These are phyloP conservation scores for Yamadazyma dendronema DNA, from an alignment of 1,139 yeast genomes.

Conservation along the genomic window DNA sequence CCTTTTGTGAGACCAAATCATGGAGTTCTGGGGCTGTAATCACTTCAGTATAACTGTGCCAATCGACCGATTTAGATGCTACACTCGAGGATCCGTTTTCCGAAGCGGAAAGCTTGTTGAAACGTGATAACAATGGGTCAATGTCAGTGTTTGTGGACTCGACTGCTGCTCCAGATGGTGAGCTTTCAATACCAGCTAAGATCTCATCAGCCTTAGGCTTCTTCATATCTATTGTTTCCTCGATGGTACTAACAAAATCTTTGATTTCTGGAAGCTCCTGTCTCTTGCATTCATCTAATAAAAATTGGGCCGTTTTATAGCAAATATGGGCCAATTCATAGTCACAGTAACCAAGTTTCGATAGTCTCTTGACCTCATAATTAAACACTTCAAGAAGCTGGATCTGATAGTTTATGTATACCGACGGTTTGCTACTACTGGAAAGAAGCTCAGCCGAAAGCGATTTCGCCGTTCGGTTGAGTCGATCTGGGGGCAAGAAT, in stretches of 20 bases:
- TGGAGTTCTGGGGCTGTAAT: constrained; percentile 27
- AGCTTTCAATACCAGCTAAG: background rate
- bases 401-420: constrained; percentile 26
- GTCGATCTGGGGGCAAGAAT: constrained; percentile 3
- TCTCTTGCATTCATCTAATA: constrained; percentile 17
- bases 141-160: too few relatives aligned
- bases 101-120: constrained; percentile 13
- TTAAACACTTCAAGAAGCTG: constrained; percentile 35
- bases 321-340: constrained; percentile 36
- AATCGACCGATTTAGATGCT: constrained; percentile 1
- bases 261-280: constrained; percentile 15
- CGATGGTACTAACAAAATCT: constrained; percentile 22
- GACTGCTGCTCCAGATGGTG: background rate
- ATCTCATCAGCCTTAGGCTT: constrained; percentile 10
- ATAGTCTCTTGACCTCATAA: constrained; percentile 28
- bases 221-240: constrained; percentile 23
- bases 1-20: constrained; percentile 14
- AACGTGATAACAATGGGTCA: constrained; percentile 24
- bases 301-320: constrained; percentile 17
- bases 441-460: constrained; percentile 8
- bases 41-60: constrained; percentile 22
- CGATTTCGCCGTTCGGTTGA: background rate
- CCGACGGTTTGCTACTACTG: constrained; percentile 13
- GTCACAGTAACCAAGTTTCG: constrained; percentile 36
- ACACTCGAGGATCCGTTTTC: background rate